Conservation (phyloP, 441 rosid genomes). For the Geranium incanum region DNA sequence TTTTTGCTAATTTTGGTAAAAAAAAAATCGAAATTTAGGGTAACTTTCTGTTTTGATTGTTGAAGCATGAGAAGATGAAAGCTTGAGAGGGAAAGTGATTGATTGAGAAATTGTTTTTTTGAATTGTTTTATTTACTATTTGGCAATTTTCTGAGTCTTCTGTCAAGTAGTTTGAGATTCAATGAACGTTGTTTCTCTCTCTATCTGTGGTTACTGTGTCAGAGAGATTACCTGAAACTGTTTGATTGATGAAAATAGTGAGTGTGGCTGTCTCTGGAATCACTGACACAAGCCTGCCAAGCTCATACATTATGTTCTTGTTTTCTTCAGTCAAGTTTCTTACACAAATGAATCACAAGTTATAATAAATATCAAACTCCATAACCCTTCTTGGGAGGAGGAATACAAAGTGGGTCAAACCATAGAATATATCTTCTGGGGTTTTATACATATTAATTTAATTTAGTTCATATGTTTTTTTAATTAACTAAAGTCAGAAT, state of each 20-base stretch:
- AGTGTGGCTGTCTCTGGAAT: constrained; percentile 22
- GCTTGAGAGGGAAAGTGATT: background rate
- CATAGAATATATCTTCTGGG: constrained; percentile 15
- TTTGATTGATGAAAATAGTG: constrained; percentile 14
- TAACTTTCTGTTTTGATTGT: background rate
- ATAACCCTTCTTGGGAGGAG: background rate
- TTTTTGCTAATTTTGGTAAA: background rate
- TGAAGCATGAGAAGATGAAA: background rate
- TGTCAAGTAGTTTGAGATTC: constrained; percentile 16
- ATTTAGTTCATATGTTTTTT: background rate
- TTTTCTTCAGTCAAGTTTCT: constrained; percentile 21
- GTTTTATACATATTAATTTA: background rate
- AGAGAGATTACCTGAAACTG: constrained; percentile 23
- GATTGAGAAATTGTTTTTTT: background rate
- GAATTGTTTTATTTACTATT: background rate
- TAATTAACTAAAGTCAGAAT: constrained; percentile 8
- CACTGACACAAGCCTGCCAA: constrained; percentile 41
- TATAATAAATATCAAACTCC: background rate
- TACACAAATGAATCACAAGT: constrained; percentile 12
- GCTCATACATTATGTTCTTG: constrained; percentile 23
- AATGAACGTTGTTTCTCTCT: constrained; percentile 10
- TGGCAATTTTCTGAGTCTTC: background rate
- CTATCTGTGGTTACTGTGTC: constrained; percentile 1
- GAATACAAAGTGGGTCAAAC: constrained; percentile 23
- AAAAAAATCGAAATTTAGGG: background rate